Evolutionary conservation across 2,329 filamentous ascomycete species (phyloP), one percentile per base, ranked within the genome.

Genomic region (Knoxdaviesia capensis): DNA sequence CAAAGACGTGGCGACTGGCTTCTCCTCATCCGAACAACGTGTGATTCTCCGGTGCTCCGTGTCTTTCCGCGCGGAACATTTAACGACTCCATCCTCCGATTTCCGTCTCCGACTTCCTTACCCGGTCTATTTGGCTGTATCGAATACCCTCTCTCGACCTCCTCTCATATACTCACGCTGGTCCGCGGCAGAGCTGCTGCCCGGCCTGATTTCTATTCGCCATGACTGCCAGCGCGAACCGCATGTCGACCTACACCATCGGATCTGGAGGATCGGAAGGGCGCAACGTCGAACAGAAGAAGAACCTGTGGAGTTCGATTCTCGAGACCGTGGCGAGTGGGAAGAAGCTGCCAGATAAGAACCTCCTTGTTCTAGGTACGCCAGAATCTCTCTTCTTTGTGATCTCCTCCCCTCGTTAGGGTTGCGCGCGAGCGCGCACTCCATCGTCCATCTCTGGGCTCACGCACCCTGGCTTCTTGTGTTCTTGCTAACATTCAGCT

Each of bases 271-370:
- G 60, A n/a, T 64, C 65, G 44, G 72, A 74, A 40, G 62, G 62
- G 51, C 69, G 68, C 49, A 70, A 73, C 62, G 71, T 65, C 59
- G 78, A 81, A 51, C 78, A 79, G 48, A 87, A 84, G 63, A 84
- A 83, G 61, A 84, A 93, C 56, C 78, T 94, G 60, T 94, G 88
- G 88, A 87, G 81, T 46, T 86, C 84, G 38, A 84, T 94, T 80
- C 69, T 94, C 50, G 84, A 92, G 59, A 79, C 75, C 42, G 87
- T 90, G 51, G 85, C 87, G 51, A 93, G 82, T 60, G 85, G 83
- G 50, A 92, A 90, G 66, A 74, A 81, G 51, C 64, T 94, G 53
- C 84, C 86, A 5, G 85, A 94, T 62, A 94, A 94, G 71, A 92
- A 87, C 56, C 63, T 94, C 47, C 63, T 94, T 36, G 77, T 94